Evolutionary conservation across 768 basidiomycete genomes (phyloP).

Genomic region (Pilatotrama ljubarskyi): DNA sequence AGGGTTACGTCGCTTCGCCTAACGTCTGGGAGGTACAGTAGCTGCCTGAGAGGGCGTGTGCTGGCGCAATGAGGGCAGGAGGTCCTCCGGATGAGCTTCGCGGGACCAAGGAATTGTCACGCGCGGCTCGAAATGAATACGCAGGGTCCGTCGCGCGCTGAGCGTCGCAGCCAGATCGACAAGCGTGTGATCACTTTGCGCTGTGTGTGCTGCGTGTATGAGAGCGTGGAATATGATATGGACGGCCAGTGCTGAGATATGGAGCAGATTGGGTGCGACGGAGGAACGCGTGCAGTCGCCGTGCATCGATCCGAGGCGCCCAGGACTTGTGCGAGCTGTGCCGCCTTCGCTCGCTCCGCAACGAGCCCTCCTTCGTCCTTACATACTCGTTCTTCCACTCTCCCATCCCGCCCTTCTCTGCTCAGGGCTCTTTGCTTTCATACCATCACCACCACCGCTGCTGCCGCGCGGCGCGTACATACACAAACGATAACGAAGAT

Average conservation of each 20-base stretch:
- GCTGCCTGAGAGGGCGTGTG: not conserved
- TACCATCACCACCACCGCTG: not conserved
- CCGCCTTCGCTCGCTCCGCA: not conserved
- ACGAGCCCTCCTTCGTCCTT: not conserved
- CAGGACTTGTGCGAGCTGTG: not conserved
- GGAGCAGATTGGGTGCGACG: not conserved
- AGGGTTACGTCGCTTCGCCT: too few relatives aligned
- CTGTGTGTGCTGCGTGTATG: not conserved
- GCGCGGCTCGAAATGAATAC: not conserved
- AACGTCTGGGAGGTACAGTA: too few relatives aligned
- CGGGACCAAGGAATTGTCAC: not conserved
- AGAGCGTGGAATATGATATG: not conserved
- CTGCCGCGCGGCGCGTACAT: not conserved
- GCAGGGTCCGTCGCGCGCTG: not conserved
- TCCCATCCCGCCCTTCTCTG: not conserved
- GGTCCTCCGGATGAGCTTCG: not conserved
- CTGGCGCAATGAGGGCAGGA: too few relatives aligned
- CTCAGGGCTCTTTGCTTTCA: not conserved
- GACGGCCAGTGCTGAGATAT: not conserved
- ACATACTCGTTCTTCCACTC: not conserved
- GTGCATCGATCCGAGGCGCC: slow-evolving; percentile 10
- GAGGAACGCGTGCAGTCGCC: not conserved
- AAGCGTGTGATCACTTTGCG: not conserved
- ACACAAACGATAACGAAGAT: slow-evolving; percentile 21
- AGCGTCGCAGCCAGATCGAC: slow-evolving; percentile 4